phyloP scores from a whole-genome alignment of 2,329 filamentous ascomycete genomes.

The Elsinoe ampelina region DNA sequence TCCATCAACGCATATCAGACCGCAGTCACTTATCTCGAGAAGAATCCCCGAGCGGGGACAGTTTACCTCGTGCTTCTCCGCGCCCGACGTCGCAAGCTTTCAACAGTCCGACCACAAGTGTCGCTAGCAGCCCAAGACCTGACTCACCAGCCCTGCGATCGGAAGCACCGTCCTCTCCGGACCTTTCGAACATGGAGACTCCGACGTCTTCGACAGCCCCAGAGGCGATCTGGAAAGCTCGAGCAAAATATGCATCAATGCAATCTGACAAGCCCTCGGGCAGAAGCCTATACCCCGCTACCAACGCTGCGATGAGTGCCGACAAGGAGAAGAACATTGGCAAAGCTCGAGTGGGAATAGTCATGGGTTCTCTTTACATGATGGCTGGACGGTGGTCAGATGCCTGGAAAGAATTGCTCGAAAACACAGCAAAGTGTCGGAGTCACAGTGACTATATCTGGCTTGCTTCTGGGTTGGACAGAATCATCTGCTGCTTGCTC shows the following conservation, averaged over 20 bases:
- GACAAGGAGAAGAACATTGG: constrained; percentile 62
- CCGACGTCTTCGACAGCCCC: constrained; percentile 2
- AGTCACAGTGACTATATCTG: constrained; percentile 86
- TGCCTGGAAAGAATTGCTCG: constrained; percentile 71
- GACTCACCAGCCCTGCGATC: constrained; percentile 11
- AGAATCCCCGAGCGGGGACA: constrained; percentile 1
- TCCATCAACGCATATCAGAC: constrained; percentile 4
- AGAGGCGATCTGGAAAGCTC: constrained; percentile 5
- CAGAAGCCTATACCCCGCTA: constrained; percentile 41
- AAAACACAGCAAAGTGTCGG: constrained; percentile 68
- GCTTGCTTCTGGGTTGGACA: constrained; percentile 91
- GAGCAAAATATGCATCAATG: constrained; percentile 11
- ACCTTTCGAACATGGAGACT: constrained; percentile 6
- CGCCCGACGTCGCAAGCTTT: constrained; percentile 6
- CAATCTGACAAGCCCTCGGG: constrained; percentile 52
- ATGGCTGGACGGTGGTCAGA: constrained; percentile 85
- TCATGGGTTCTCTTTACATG: constrained; percentile 77
- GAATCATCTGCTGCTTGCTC: constrained; percentile 71
- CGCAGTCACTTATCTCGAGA: constrained; percentile 6
- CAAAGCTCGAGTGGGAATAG: constrained; percentile 66
- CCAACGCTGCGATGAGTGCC: constrained; percentile 12
- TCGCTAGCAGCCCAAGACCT: constrained; percentile 1
- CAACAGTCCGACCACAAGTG: background rate
- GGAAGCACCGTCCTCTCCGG: constrained; percentile 9
- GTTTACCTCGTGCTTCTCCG: background rate